Conservation (phyloP, 139 green algal species). For the Chlorokybus atmophyticus region DNA sequence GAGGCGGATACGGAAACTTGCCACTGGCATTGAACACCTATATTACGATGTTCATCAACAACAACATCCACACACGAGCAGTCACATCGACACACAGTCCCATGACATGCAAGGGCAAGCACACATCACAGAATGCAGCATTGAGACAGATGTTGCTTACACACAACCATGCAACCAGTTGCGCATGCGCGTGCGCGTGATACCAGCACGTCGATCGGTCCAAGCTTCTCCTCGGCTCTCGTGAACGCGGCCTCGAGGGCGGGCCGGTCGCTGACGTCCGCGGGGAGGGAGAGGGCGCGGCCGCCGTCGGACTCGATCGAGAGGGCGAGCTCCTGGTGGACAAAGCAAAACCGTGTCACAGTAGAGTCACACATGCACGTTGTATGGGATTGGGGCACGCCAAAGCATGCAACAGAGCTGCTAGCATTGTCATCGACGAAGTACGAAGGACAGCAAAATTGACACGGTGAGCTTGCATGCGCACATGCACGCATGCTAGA, state of each 20-base stretch:
- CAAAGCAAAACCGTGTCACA: too few species aligned
- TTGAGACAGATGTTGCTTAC: not conserved
- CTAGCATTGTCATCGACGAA: conserved; percentile 1
- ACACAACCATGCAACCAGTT: not conserved
- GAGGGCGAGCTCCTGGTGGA: too few species aligned
- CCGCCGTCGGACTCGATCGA: not conserved
- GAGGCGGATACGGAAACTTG: conserved; percentile 8
- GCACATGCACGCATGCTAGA: too few species aligned
- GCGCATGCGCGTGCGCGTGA: not conserved
- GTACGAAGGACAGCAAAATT: not conserved
- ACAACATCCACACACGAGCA: not conserved
- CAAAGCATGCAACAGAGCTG: not conserved
- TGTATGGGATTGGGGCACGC: not conserved
- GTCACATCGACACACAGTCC: not conserved
- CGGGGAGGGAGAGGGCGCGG: not conserved
- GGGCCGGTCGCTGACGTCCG: conserved; percentile 1
- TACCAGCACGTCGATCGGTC: conserved; percentile 8
- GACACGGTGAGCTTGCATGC: too few species aligned
- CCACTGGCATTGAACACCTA: conserved; percentile 19
- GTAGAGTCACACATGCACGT: too few species aligned
- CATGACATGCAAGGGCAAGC: not conserved
- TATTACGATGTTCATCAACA: not conserved
- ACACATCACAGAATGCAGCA: not conserved
- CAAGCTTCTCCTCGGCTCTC: not conserved
- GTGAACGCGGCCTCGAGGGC: conserved; percentile 10